Conservation (phyloP, 345 rosid genomes). For the Cochlearia excelsa region DNA sequence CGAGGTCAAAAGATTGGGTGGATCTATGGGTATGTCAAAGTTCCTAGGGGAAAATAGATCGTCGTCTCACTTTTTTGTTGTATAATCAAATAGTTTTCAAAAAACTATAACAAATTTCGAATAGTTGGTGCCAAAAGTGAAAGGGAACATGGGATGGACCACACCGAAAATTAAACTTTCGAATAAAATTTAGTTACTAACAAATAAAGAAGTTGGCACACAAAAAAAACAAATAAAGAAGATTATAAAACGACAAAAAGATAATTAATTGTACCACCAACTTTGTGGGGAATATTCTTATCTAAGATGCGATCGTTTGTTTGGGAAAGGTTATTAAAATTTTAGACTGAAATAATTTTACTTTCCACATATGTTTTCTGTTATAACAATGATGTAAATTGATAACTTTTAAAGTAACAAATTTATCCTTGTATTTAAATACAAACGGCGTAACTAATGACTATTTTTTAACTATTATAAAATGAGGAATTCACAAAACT, state of each 20-base stretch:
- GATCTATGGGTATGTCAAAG: no score
- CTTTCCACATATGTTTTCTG: neutral
- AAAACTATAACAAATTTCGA: conserved; percentile 7
- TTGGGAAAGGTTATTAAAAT: neutral
- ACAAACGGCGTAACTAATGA: no score
- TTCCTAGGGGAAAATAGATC: no score
- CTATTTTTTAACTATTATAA: no score
- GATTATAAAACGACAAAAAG: conserved; percentile 15
- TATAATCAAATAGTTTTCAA: neutral
- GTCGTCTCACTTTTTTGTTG: no score
- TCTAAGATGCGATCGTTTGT: conserved; percentile 6
- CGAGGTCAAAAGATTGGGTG: no score
- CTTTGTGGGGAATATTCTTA: conserved; percentile 32
- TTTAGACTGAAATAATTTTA: neutral
- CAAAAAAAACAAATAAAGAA: no score
- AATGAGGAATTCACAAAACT: no score
- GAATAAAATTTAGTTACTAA: conserved; percentile 21
- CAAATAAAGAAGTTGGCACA: neutral
- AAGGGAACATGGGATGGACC: conserved; percentile 33
- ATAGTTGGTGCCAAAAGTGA: conserved; percentile 9
- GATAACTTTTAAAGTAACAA: no score
- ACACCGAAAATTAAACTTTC: conserved; percentile 1
- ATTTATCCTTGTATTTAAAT: no score
- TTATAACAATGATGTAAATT: no score
- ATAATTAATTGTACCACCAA: conserved; percentile 22